These are phyloP conservation scores for Dalbergia cochinchinensis DNA, from an alignment of 306 rosid species.

Conservation along the genomic window DNA sequence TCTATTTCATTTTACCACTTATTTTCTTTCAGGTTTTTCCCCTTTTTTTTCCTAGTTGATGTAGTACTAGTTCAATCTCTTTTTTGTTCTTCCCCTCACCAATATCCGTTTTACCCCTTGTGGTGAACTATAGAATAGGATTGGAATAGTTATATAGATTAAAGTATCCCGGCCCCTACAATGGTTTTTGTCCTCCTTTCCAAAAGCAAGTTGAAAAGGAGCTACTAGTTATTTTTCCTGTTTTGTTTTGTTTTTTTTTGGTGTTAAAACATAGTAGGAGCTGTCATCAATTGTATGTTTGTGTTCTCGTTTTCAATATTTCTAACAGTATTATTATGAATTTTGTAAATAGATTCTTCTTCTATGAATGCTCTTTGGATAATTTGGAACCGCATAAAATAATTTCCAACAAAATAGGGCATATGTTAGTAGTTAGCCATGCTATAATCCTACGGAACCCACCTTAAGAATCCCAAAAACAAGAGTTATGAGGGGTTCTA, in stretches of 20 bases:
- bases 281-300: not conserved
- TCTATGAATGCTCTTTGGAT: not conserved
- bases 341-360: no score
- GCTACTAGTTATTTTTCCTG: not conserved
- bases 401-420: not conserved
- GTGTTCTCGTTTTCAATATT: not conserved
- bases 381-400: not conserved
- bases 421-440: not conserved
- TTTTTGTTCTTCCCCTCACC: not conserved
- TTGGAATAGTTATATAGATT: not conserved
- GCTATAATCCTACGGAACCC: no score
- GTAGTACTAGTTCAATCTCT: not conserved
- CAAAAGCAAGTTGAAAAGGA: not conserved
- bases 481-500: no score
- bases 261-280: not conserved
- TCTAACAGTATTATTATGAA: not conserved
- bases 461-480: no score
- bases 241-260: no score
- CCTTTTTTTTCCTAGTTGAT: slow-evolving; percentile 1
- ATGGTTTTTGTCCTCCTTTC: slow-evolving; percentile 13
- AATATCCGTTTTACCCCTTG: slow-evolving; percentile 20
- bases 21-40: slow-evolving; percentile 1
- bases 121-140: slow-evolving; percentile 28
- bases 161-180: slow-evolving; percentile 6
- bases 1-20: not conserved